Base-by-base conservation (phyloP, 1,284 basidiomycete species). In the Takashimella koratensis region DNA sequence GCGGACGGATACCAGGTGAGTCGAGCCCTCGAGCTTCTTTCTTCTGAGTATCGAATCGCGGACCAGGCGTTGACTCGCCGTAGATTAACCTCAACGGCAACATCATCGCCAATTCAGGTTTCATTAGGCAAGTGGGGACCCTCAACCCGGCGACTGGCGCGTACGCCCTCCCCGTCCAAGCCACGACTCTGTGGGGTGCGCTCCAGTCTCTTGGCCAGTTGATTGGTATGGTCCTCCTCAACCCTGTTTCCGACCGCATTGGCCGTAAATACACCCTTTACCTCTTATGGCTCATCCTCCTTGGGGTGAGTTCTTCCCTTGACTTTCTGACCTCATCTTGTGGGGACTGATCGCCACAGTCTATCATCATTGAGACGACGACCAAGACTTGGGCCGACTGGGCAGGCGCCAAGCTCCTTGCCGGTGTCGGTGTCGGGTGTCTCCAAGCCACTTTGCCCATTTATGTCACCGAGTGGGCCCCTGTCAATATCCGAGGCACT, bases 41-140 rank as follows among this genome's bases (percentile, higher is more conserved):
- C n/a, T n/a, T n/a, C n/a, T n/a, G n/a, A n/a, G n/a, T n/a, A n/a
- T n/a, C n/a, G n/a, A n/a, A n/a, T n/a, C n/a, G n/a, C n/a, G n/a
- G n/a, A n/a, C n/a, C n/a, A n/a, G n/a, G n/a, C n/a, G n/a, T n/a
- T n/a, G n/a, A n/a, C n/a, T n/a, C n/a, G n/a, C n/a, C n/a, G n/a
- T n/a, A n/a, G n/a, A n/a, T n/a, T n/a, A n/a, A n/a, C n/a, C n/a
- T n/a, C n/a, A n/a, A n/a, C n/a, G 54, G 56, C 11, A 50, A 52
- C 45, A 48, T 62, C 54, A 59, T 62, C 36, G 63, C 60, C 24
- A 64, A 60, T 44, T 5, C 43, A 5, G 59, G 59, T 24, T 58
- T 63, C 48, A 47, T 55, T 43, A n/a, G 44, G 4, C 47, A 50
- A 3, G 42, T 55, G 21, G 52, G 56, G 39, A 8, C 44, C 47